Evolutionary conservation across 2,329 filamentous ascomycete genomes (phyloP).

Genomic region (Penicillium janthinellum): DNA sequence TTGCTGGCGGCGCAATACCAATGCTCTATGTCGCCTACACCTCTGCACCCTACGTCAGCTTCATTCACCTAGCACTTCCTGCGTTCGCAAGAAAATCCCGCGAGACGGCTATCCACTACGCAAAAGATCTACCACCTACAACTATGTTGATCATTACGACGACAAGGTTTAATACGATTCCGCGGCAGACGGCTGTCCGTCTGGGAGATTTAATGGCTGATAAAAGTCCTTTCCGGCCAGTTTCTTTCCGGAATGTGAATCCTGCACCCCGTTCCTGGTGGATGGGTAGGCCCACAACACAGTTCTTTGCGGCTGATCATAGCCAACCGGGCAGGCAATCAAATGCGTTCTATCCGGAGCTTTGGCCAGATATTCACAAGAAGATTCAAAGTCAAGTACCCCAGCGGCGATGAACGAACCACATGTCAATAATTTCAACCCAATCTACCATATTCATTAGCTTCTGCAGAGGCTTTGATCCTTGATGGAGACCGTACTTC

Average conservation of each 20-base stretch:
- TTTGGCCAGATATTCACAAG: constrained; percentile 48
- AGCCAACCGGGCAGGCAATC: constrained; percentile 43
- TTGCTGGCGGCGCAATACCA: constrained; percentile 64
- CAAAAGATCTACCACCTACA: constrained; percentile 46
- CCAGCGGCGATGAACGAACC: constrained; percentile 1
- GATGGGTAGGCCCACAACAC: constrained; percentile 37
- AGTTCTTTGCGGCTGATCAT: constrained; percentile 44
- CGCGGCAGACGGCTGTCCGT: constrained; percentile 44
- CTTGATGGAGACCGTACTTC: too few species aligned
- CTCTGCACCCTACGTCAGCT: constrained; percentile 70
- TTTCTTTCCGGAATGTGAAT: constrained; percentile 45
- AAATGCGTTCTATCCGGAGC: constrained; percentile 44
- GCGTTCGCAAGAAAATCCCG: constrained; percentile 64
- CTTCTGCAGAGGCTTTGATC: too few species aligned
- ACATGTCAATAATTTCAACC: not conserved
- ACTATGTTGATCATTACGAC: constrained; percentile 49
- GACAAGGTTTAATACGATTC: constrained; percentile 49
- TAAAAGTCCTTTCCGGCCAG: constrained; percentile 40
- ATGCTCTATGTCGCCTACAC: constrained; percentile 65
- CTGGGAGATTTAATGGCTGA: constrained; percentile 45
- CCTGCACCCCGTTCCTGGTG: constrained; percentile 41
- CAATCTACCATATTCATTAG: not conserved
- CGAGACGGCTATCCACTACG: constrained; percentile 46
- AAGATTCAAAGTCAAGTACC: constrained; percentile 35
- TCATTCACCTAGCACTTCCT: constrained; percentile 71